phyloP scores from a whole-genome alignment of 2,329 filamentous ascomycete genomes.

The Tolypocladium inflatum region DNA sequence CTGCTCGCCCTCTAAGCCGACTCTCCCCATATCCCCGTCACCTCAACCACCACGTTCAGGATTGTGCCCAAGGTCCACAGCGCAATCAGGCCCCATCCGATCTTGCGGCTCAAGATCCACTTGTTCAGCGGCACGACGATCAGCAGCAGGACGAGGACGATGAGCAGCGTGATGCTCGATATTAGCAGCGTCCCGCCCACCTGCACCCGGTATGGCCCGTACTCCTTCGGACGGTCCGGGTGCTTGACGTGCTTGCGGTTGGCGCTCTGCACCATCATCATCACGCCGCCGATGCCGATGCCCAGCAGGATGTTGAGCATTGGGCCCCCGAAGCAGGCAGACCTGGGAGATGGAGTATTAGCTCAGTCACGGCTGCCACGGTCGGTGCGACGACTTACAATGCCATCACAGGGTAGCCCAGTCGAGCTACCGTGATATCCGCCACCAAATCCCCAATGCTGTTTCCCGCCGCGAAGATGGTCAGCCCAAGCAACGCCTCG shows the following conservation, averaged over 20 bases:
- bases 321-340: conserved; percentile 94
- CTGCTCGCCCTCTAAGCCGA: conserved; percentile 7
- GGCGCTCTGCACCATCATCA: conserved; percentile 70
- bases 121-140: conserved; percentile 75
- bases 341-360: conserved; percentile 29
- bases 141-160: conserved; percentile 70
- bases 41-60: conserved; percentile 72
- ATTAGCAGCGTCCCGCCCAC: conserved; percentile 81
- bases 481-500: conserved; percentile 88
- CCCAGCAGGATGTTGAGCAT: conserved; percentile 96
- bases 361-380: not conserved
- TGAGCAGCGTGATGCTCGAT: conserved; percentile 70
- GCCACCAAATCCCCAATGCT: conserved; percentile 90
- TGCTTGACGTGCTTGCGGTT: conserved; percentile 57
- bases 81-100: conserved; percentile 71
- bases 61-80: conserved; percentile 76
- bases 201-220: conserved; percentile 72
- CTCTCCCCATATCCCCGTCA: conserved; percentile 44
- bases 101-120: conserved; percentile 74
- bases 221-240: conserved; percentile 52
- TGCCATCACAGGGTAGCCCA: conserved; percentile 96
- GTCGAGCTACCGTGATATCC: conserved; percentile 83
- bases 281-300: conserved; percentile 82
- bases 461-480: conserved; percentile 94
- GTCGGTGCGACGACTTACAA: conserved; percentile 34